Percentiles rank a stretch among this genome's conserved stretches.
Evolutionary conservation across 345 rosid genomes (phyloP).

Genomic region (Kandelia obovata): DNA sequence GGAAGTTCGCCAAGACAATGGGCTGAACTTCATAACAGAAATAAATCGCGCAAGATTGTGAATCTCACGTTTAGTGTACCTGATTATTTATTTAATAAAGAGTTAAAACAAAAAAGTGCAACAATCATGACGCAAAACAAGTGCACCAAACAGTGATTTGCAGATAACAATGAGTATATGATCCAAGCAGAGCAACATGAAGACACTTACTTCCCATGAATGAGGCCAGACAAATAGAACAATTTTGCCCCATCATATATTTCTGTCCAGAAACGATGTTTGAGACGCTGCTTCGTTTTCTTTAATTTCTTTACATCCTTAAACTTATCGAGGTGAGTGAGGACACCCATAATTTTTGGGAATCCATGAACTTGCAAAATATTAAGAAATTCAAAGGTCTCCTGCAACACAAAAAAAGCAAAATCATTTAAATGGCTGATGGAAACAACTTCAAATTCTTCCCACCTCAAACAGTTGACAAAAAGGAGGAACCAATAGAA

Average conservation of each 20-base stretch:
- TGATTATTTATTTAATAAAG: constrained; percentile 27
- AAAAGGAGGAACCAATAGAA: background rate
- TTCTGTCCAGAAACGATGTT: constrained; percentile 98
- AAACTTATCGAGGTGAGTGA: constrained; percentile 93
- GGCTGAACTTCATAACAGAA: constrained; percentile 70
- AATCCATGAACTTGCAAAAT: constrained; percentile 94
- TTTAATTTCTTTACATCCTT: constrained; percentile 82
- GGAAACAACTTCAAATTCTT: background rate
- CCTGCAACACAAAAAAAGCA: constrained; percentile 43
- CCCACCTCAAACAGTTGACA: background rate
- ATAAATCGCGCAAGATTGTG: constrained; percentile 80
- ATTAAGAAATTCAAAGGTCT: constrained; percentile 93
- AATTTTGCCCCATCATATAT: constrained; percentile 83
- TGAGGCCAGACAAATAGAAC: constrained; percentile 84
- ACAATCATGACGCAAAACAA: too few relatives aligned
- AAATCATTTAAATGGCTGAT: background rate
- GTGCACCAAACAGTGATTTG: background rate
- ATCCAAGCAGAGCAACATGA: background rate
- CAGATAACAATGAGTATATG: background rate
- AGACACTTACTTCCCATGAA: constrained; percentile 76
- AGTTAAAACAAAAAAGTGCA: background rate
- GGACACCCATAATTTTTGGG: constrained; percentile 93
- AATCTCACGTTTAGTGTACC: constrained; percentile 80
- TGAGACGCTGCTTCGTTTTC: constrained; percentile 85
- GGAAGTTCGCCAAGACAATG: constrained; percentile 79